A percentile compares a stretch with the other conserved stretches of the same genome.
Evolutionary conservation across 805 yeast species (phyloP).

Genomic region (Cyberlindnera galapagoensis): DNA sequence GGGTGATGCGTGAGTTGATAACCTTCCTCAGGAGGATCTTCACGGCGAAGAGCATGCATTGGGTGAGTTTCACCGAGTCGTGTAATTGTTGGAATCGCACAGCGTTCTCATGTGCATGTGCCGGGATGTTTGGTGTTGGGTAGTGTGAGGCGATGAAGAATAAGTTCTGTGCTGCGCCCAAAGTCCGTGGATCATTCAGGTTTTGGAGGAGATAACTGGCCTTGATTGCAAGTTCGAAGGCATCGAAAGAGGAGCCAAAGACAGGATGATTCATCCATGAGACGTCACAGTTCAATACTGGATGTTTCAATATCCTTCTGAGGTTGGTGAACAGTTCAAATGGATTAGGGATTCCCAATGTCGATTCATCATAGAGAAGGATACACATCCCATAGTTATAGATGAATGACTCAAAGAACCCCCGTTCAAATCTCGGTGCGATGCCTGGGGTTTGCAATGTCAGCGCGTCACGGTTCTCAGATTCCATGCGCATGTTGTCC

Average conservation of each 20-base stretch:
- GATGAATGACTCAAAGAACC: constrained; percentile 37
- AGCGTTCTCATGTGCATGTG: constrained; percentile 5
- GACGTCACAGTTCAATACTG: constrained; percentile 29
- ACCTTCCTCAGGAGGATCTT: constrained; percentile 16
- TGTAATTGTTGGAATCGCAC: constrained; percentile 8
- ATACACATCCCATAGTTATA: constrained; percentile 36
- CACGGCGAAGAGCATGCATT: constrained; percentile 12
- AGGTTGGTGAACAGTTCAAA: constrained; percentile 30
- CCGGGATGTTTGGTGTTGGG: constrained; percentile 14
- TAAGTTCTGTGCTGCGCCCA: constrained; percentile 9
- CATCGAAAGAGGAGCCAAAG: constrained; percentile 31
- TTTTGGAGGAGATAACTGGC: constrained; percentile 25
- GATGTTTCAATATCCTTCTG: constrained; percentile 26
- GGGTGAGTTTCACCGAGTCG: constrained; percentile 15
- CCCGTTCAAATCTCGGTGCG: constrained; percentile 23
- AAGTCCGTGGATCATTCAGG: constrained; percentile 7
- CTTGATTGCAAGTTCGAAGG: constrained; percentile 30
- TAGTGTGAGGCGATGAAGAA: constrained; percentile 7
- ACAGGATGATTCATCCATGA: constrained; percentile 39
- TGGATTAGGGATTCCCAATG: constrained; percentile 34
- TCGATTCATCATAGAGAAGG: constrained; percentile 28
- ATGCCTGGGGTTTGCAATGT: no score
- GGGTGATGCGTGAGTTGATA: constrained; percentile 3
- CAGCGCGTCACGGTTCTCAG: constrained; percentile 13
- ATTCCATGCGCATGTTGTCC: constrained; percentile 16